Conservation (phyloP, 805 yeast genomes). For the Ogataea pini region DNA sequence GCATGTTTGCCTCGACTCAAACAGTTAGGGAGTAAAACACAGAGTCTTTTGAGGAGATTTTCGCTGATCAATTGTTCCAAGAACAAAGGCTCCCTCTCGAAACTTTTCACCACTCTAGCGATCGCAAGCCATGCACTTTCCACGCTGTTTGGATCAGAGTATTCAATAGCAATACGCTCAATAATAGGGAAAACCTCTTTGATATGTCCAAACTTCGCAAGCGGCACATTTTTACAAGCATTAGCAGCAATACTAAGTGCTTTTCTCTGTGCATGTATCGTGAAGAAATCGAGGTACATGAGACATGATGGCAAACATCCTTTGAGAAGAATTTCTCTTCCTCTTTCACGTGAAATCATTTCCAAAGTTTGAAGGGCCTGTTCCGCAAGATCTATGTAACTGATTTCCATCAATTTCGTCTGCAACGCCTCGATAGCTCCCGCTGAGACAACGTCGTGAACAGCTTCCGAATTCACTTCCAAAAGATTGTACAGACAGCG, state of each 20-base stretch:
- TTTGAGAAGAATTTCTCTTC: slow-evolving; percentile 51
- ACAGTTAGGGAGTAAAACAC: slow-evolving; percentile 31
- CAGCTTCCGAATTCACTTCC: slow-evolving; percentile 69
- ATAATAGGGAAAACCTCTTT: slow-evolving; percentile 60
- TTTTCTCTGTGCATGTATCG: slow-evolving; percentile 84
- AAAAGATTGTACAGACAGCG: slow-evolving; percentile 79
- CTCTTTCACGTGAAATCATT: slow-evolving; percentile 57
- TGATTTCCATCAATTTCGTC: slow-evolving; percentile 67
- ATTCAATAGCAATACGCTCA: slow-evolving; percentile 53
- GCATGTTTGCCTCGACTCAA: slow-evolving; percentile 30
- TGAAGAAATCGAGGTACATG: slow-evolving; percentile 81
- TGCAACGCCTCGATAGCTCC: slow-evolving; percentile 69
- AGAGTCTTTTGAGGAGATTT: slow-evolving; percentile 37
- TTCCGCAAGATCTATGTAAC: slow-evolving; percentile 88
- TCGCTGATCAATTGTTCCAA: slow-evolving; percentile 46
- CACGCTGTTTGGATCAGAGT: slow-evolving; percentile 57
- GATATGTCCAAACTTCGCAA: slow-evolving; percentile 47
- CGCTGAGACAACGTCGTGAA: slow-evolving; percentile 59
- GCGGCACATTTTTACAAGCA: slow-evolving; percentile 53
- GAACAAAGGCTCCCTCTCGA: slow-evolving; percentile 42
- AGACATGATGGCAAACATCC: slow-evolving; percentile 68
- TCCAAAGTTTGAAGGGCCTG: slow-evolving; percentile 81
- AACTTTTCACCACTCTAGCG: slow-evolving; percentile 55
- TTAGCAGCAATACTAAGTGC: slow-evolving; percentile 74
- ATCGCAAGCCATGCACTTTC: slow-evolving; percentile 69